Conservation (phyloP, 768 basidiomycete genomes). For the Mycena galopus region DNA sequence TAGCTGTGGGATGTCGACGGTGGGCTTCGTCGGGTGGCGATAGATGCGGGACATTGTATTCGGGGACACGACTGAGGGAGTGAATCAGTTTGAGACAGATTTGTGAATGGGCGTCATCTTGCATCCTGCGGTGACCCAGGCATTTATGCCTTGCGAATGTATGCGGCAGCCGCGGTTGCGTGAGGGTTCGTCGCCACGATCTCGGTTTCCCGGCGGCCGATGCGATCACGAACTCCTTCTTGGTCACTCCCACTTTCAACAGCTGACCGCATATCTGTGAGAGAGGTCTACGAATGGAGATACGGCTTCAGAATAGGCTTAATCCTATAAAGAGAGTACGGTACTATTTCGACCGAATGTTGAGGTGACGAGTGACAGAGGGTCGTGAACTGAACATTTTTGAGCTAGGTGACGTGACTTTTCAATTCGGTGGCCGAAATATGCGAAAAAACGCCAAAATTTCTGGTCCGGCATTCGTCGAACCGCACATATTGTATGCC, state of each 20-base stretch:
- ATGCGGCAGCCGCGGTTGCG: constrained; percentile 18
- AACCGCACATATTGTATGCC: too few species aligned
- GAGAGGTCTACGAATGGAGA: neutral
- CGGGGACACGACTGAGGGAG: constrained; percentile 18
- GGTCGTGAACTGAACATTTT: too few species aligned
- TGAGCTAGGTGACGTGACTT: too few species aligned
- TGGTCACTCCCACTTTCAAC: constrained; percentile 16
- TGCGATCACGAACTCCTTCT: constrained; percentile 10
- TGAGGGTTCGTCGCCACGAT: constrained; percentile 23
- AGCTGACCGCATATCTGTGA: constrained; percentile 15
- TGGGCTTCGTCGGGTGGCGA: constrained; percentile 24
- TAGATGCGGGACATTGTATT: constrained; percentile 27
- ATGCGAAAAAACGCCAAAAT: too few species aligned
- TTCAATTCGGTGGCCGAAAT: too few species aligned
- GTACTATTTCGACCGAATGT: too few species aligned
- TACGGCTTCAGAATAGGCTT: too few species aligned
- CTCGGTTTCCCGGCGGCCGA: constrained; percentile 22
- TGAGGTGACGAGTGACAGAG: too few species aligned
- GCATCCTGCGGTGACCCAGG: constrained; percentile 17
- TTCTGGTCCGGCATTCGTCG: too few species aligned
- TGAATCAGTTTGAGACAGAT: constrained; percentile 19
- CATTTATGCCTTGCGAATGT: constrained; percentile 20
- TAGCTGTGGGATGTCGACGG: constrained; percentile 26
- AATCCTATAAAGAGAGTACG: too few species aligned
- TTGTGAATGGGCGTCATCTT: constrained; percentile 20